Evolutionary conservation across 306 rosid species (phyloP).

Genomic region (Hippophae gyantsensis): DNA sequence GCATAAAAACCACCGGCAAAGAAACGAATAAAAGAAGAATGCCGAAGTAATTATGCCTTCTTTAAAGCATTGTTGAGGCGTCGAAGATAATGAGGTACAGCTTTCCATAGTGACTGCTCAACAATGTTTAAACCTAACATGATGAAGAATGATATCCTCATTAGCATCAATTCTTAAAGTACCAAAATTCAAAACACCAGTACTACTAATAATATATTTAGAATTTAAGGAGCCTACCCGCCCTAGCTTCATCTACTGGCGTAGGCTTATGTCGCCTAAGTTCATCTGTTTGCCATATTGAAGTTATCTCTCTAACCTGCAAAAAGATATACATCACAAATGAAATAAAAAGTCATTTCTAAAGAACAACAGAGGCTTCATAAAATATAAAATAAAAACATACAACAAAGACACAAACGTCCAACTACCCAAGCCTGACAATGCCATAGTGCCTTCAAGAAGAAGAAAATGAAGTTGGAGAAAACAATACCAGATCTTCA

Average conservation of each 20-base stretch:
- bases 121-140: conserved; percentile 75
- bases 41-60: conserved; percentile 47
- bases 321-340: conserved; percentile 20
- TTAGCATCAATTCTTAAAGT: conserved; percentile 4
- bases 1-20: not conserved
- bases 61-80: conserved; percentile 89
- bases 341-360: not conserved
- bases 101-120: conserved; percentile 97
- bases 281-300: conserved; percentile 98
- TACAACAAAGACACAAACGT: conserved; percentile 6
- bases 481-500: conserved; percentile 76
- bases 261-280: conserved; percentile 87
- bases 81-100: conserved; percentile 89
- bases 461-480: conserved; percentile 19
- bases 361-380: not conserved
- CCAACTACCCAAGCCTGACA: not conserved
- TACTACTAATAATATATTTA: conserved; percentile 14
- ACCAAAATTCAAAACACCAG: conserved; percentile 5
- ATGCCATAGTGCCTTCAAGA: conserved; percentile 14
- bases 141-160: conserved; percentile 9
- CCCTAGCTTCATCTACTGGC: conserved; percentile 94
- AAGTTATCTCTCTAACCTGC: conserved; percentile 89
- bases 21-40: not conserved
- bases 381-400: not conserved
- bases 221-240: conserved; percentile 45